These are phyloP conservation scores for Candida yuanshanica DNA, from an alignment of 805 yeast genomes.

Conservation along the genomic window DNA sequence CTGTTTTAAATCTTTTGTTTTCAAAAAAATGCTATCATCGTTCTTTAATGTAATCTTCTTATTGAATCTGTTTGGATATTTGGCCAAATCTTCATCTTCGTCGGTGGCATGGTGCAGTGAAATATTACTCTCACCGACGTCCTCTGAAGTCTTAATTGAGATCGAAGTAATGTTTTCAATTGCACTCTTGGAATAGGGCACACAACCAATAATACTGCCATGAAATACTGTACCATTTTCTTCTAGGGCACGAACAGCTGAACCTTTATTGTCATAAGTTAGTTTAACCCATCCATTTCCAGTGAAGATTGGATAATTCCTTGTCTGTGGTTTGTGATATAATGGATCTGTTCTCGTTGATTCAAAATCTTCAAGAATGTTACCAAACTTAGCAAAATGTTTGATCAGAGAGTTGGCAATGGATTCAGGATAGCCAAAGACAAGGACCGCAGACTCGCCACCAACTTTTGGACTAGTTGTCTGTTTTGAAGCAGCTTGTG, in stretches of 20 bases:
- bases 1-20: constrained; percentile 13
- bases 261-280: constrained; percentile 68
- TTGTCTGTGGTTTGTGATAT: constrained; percentile 18
- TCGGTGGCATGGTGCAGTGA: constrained; percentile 10
- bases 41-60: constrained; percentile 33
- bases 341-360: constrained; percentile 26
- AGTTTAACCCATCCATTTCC: constrained; percentile 91
- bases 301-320: constrained; percentile 62
- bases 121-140: constrained; percentile 37
- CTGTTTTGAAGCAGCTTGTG: constrained; percentile 1
- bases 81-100: constrained; percentile 11
- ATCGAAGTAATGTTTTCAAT: constrained; percentile 52
- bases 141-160: constrained; percentile 38
- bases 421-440: constrained; percentile 85
- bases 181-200: constrained; percentile 58
- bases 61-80: constrained; percentile 11
- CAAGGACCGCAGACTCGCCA: constrained; percentile 62
- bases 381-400: constrained; percentile 76
- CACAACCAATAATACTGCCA: constrained; percentile 60
- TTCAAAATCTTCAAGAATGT: constrained; percentile 69
- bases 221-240: constrained; percentile 74
- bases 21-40: constrained; percentile 36
- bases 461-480: constrained; percentile 1
- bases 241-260: constrained; percentile 78
- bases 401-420: constrained; percentile 60